Evolutionary conservation across 805 yeast genomes (phyloP).

Genomic region (Groenewaldozyma salmanticensis): DNA sequence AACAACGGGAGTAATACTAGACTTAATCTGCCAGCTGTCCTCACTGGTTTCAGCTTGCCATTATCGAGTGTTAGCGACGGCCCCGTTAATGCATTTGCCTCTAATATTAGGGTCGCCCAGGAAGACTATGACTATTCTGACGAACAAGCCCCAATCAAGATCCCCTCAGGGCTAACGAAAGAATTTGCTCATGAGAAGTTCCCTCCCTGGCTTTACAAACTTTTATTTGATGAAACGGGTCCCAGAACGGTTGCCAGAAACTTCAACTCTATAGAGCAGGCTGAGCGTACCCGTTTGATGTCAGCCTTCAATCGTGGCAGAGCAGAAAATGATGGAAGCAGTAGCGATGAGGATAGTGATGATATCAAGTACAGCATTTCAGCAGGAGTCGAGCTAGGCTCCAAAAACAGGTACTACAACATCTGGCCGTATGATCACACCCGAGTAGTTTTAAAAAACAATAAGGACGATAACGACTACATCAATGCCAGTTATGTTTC

Average conservation of each 20-base stretch:
- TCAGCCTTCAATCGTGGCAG: conserved; percentile 27
- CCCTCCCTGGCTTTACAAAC: conserved; percentile 46
- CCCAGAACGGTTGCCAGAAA: conserved; percentile 37
- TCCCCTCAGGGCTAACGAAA: conserved; percentile 11
- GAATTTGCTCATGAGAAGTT: conserved; percentile 20
- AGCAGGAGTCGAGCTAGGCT: conserved; percentile 72
- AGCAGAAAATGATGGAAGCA: conserved; percentile 8
- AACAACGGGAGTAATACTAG: not conserved
- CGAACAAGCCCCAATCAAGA: conserved; percentile 12
- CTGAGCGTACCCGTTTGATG: conserved; percentile 60
- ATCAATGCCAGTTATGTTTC: conserved; percentile 74
- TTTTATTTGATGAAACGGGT: conserved; percentile 30
- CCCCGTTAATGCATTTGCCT: conserved; percentile 20
- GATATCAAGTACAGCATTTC: conserved; percentile 38
- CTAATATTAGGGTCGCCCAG: conserved; percentile 20
- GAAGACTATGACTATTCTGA: conserved; percentile 19
- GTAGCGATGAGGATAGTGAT: conserved; percentile 5
- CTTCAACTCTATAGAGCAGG: conserved; percentile 57
- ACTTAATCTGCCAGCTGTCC: conserved; percentile 14
- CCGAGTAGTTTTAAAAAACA: conserved; percentile 47
- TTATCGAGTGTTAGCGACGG: conserved; percentile 12
- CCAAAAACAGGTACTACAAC: conserved; percentile 80
- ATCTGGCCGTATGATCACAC: conserved; percentile 82
- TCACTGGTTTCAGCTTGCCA: conserved; percentile 22
- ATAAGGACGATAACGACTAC: conserved; percentile 37